Evolutionary conservation across 495 filamentous ascomycete genomes (phyloP), one percentile per base, ranked within the genome.

Genomic region (Glarea lozoyensis): DNA sequence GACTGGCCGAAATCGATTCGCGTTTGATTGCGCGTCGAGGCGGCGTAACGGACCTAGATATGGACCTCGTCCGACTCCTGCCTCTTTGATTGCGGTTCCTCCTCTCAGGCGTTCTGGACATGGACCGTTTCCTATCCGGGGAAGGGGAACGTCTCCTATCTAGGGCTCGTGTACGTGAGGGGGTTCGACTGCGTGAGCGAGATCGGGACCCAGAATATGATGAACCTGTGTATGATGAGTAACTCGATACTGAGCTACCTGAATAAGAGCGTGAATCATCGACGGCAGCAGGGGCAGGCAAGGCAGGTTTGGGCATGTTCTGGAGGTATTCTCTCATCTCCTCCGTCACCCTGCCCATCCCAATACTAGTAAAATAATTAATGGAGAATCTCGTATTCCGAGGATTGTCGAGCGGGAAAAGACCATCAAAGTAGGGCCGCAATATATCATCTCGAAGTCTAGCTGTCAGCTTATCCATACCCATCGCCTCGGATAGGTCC

Each of bases 341-440:
- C 50, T 97, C 93, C 10, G 92, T 99, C 50, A 99, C 65, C 22
- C 72, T 77, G 61, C 92, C 92, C 81, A 99, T 88, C 45, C 88
- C 87, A 59, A 99, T 90, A 52, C 85, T 87, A 6, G 92, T 99
- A 62, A 97, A 97, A 66, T 94, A 99, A 61, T 99, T 99, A 77
- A 97, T 93, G 15, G 90, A 86, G 69, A 99, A 99, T 32, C 92
- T 80, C 11, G 86, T 90, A 61, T 94, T 87, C 43, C 83, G 78
- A 6, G 86, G 78, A 55, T 90, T 86, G 55, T 96, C 87, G 24
- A 62, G 79, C 0, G 92, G 93, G 74, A 99, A 99, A 7, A 99
- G 65, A 38, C 93, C 90, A 21, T 82, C 73, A 46, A 93, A 81
- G 55, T 78, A 84, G 35, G 86, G 76, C 42, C 81, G 81, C 11